A percentile compares a stretch with the other conserved stretches of the same genome.
Evolutionary conservation across 306 rosid genomes (phyloP).

Genomic region (Ormosia semicastrata): DNA sequence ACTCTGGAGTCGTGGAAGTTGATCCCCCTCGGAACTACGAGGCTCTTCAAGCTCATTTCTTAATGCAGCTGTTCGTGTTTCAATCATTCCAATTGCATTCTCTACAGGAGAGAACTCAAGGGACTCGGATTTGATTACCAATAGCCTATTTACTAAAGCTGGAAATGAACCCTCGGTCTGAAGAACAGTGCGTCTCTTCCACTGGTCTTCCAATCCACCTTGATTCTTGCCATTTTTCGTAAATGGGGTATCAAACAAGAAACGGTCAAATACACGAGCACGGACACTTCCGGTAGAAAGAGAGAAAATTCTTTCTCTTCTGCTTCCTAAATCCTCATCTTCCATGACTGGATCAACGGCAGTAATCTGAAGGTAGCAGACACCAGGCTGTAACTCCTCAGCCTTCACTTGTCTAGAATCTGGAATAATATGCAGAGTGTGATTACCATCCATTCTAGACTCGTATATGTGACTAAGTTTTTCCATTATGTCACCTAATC

Average conservation of each 20-base stretch:
- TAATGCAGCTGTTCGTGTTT: slow-evolving; percentile 93
- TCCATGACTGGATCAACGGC: slow-evolving; percentile 99
- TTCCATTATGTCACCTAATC: slow-evolving; percentile 98
- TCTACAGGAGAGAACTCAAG: slow-evolving; percentile 97
- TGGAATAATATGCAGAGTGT: slow-evolving; percentile 84
- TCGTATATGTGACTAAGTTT: slow-evolving; percentile 91
- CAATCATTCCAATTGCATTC: slow-evolving; percentile 99
- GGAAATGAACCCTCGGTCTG: slow-evolving; percentile 98
- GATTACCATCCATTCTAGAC: slow-evolving; percentile 89
- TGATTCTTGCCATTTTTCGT: slow-evolving; percentile 96
- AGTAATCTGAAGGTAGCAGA: slow-evolving; percentile 92
- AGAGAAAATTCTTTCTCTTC: slow-evolving; percentile 91
- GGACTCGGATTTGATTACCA: slow-evolving; percentile 83
- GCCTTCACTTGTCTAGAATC: slow-evolving; percentile 98
- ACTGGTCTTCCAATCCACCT: slow-evolving; percentile 97
- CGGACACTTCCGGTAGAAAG: slow-evolving; percentile 94
- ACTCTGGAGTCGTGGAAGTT: slow-evolving; percentile 95
- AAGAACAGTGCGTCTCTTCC: slow-evolving; percentile 95
- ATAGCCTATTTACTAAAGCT: slow-evolving; percentile 92
- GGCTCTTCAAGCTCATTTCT: slow-evolving; percentile 99
- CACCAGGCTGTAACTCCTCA: slow-evolving; percentile 94
- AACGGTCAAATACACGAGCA: slow-evolving; percentile 93
- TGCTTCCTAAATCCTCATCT: slow-evolving; percentile 95
- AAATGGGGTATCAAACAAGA: slow-evolving; percentile 96
- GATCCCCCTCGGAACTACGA: slow-evolving; percentile 97